Conservation (phyloP, 202 grass and related monocot genomes). For the Brachypodium distachyon region DNA sequence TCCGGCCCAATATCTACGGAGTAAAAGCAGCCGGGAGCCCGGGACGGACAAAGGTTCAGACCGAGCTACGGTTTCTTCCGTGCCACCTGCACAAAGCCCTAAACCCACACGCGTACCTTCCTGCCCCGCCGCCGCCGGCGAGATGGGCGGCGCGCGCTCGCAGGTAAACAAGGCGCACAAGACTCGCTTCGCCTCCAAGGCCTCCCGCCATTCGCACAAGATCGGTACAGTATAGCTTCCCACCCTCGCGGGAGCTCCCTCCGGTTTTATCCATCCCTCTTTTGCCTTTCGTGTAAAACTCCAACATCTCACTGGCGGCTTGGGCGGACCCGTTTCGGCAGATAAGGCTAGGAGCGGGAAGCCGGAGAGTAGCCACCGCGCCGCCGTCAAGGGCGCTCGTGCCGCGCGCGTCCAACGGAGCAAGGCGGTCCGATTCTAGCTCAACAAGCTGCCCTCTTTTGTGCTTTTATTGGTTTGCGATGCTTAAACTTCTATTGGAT, state of each 20-base stretch:
- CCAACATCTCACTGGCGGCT: background rate
- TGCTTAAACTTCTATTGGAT: background rate
- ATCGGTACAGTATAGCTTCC: constrained; percentile 4
- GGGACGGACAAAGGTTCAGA: background rate
- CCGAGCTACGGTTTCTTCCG: background rate
- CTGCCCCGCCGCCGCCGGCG: background rate
- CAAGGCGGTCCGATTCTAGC: constrained; percentile 54
- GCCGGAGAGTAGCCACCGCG: constrained; percentile 32
- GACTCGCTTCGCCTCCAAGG: constrained; percentile 75
- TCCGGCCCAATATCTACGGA: background rate
- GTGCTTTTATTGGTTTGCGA: background rate
- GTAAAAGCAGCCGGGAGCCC: background rate
- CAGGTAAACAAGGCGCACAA: constrained; percentile 97
- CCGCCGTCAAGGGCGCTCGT: constrained; percentile 59
- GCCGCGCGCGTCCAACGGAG: constrained; percentile 71
- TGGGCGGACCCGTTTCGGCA: constrained; percentile 15
- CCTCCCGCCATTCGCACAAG: constrained; percentile 69
- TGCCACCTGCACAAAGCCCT: background rate
- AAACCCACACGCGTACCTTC: background rate
- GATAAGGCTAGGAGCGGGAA: constrained; percentile 59
- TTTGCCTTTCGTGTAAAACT: background rate
- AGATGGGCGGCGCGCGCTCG: constrained; percentile 51
- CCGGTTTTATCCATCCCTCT: background rate
- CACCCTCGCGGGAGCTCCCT: background rate
- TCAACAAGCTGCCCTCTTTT: background rate